Evolutionary conservation across 2,329 filamentous ascomycete genomes (phyloP).

Genomic region (Pestalotiopsis sp.): DNA sequence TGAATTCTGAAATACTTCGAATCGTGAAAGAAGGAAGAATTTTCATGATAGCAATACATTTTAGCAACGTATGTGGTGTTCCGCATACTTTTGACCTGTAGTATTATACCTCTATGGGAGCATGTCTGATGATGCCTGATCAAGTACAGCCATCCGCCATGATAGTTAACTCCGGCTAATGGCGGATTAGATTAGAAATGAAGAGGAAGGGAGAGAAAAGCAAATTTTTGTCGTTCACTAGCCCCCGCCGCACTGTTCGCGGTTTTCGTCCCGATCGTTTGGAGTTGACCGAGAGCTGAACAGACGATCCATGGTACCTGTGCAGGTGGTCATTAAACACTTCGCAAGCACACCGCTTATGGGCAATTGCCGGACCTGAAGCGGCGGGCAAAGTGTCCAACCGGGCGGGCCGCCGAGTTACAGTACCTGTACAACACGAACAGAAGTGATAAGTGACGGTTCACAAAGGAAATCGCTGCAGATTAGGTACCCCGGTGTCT

Average conservation of each 20-base stretch:
- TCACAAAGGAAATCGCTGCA: not conserved
- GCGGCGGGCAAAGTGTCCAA: not conserved
- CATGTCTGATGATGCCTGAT: too few species aligned
- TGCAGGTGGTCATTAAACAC: not conserved
- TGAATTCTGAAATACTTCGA: not conserved
- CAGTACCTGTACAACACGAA: not conserved
- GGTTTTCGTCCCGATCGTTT: not conserved
- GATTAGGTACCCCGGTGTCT: not conserved
- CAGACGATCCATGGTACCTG: not conserved
- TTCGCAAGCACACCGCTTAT: not conserved
- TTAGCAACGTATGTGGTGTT: too few species aligned
- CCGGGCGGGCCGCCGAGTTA: not conserved
- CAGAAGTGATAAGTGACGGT: not conserved
- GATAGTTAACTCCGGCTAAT: too few species aligned
- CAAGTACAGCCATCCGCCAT: too few species aligned
- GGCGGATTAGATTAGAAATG: too few species aligned
- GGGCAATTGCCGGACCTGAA: not conserved
- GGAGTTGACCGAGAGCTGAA: not conserved
- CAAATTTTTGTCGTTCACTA: not conserved
- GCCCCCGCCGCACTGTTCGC: not conserved
- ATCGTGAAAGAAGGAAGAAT: not conserved
- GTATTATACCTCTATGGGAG: too few species aligned
- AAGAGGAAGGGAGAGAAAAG: not conserved
- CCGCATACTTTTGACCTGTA: too few species aligned
- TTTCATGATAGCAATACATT: not conserved